Conservation (phyloP, 139 green algal genomes). For the Yamagishiella unicocca region DNA sequence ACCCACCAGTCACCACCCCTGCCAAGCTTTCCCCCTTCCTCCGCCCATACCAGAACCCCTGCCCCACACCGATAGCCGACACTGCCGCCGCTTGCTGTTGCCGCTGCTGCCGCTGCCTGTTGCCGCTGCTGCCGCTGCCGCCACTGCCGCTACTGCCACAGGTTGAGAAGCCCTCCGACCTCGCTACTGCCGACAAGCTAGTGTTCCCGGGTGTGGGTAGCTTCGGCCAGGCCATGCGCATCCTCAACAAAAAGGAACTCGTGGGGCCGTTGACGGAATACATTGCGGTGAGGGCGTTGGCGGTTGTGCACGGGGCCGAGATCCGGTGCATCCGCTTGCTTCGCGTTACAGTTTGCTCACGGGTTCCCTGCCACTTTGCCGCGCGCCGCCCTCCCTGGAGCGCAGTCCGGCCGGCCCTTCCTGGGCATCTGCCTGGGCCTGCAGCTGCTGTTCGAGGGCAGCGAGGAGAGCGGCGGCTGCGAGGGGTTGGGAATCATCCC, state of each 20-base stretch:
- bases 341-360: neutral
- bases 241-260: constrained; percentile 78
- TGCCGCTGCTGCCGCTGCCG: neutral
- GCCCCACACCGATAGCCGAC: too few species aligned
- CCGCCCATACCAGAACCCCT: too few species aligned
- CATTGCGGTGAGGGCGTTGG: too few species aligned
- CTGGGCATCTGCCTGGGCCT: constrained; percentile 98
- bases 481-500: constrained; percentile 95
- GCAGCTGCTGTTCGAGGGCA: constrained; percentile 98
- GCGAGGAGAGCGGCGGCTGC: constrained; percentile 93
- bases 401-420: constrained; percentile 87
- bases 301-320: too few species aligned
- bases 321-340: neutral
- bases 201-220: constrained; percentile 98
- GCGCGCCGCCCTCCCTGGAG: neutral
- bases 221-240: constrained; percentile 92
- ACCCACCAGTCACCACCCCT: too few species aligned
- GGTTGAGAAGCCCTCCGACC: constrained; percentile 81
- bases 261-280: constrained; percentile 89
- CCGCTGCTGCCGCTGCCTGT: neutral
- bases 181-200: constrained; percentile 81
- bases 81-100: too few species aligned
- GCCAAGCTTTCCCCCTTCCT: too few species aligned
- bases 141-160: constrained; percentile 42
- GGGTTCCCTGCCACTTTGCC: neutral